These are phyloP conservation scores for Blastomyces percursus DNA, from an alignment of 2,329 filamentous ascomycete genomes.

Conservation along the genomic window DNA sequence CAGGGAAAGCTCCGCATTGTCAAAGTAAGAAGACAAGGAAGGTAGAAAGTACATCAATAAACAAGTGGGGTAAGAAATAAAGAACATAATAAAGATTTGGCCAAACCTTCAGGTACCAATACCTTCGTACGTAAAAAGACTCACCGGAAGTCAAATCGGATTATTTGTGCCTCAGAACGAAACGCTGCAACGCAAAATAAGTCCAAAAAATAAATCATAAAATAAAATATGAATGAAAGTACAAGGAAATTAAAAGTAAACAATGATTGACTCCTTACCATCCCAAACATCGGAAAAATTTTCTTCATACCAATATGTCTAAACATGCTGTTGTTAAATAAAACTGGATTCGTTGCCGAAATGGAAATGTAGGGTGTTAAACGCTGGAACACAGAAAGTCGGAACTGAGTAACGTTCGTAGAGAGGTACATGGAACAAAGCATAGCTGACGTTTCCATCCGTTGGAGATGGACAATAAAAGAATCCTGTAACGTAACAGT, in stretches of 20 bases:
- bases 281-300: not conserved
- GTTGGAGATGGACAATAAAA: not conserved
- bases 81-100: not conserved
- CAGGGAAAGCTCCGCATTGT: not conserved
- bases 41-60: not conserved
- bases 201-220: not conserved
- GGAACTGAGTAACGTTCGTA: not conserved
- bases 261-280: not conserved
- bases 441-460: not conserved
- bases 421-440: not conserved
- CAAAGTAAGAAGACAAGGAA: not conserved
- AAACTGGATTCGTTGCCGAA: constrained; percentile 1
- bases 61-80: not conserved
- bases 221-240: not conserved
- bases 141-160: not conserved
- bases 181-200: not conserved
- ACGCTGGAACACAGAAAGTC: not conserved
- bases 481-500: not conserved
- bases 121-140: not conserved
- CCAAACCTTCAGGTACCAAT: not conserved
- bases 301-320: not conserved
- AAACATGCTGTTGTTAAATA: constrained; percentile 1
- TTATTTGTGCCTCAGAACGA: not conserved
- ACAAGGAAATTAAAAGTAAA: not conserved
- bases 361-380: not conserved